phyloP scores from a whole-genome alignment of 768 basidiomycete genomes.

The Mycena epipterygia region DNA sequence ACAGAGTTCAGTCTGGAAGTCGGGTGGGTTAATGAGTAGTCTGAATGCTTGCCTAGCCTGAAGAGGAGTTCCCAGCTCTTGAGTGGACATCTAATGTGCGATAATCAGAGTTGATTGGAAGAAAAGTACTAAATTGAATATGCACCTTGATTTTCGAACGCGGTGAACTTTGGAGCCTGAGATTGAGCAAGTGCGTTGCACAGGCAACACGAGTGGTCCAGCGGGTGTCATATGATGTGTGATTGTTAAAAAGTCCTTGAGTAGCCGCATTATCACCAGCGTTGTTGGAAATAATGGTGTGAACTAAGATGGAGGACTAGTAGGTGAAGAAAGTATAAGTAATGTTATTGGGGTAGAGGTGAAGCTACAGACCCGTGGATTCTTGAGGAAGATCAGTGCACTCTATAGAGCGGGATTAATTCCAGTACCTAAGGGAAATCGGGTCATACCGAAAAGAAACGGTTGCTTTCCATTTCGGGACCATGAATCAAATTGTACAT shows the following conservation, averaged over 20 bases:
- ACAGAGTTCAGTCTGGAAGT: conserved; percentile 23
- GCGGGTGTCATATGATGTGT: conserved; percentile 24
- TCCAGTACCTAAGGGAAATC: conserved; percentile 21
- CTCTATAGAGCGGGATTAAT: conserved; percentile 19
- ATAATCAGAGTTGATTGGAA: conserved; percentile 22
- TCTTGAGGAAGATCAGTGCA: conserved; percentile 23
- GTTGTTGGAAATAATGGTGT: conserved; percentile 21
- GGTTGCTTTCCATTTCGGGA: conserved; percentile 21
- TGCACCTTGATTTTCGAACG: conserved; percentile 19
- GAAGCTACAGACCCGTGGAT: conserved; percentile 19
- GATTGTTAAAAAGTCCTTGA: conserved; percentile 15
- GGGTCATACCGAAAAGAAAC: conserved; percentile 19
- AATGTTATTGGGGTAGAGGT: conserved; percentile 23
- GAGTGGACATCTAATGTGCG: conserved; percentile 23
- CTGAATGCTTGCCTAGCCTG: conserved; percentile 20
- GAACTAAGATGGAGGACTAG: conserved; percentile 16
- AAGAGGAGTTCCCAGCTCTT: conserved; percentile 21
- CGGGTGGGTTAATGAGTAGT: conserved; percentile 14
- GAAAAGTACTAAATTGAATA: conserved; percentile 25
- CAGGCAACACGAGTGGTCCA: conserved; percentile 18
- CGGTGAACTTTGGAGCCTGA: conserved; percentile 18
- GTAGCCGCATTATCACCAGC: conserved; percentile 18
- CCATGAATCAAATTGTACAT: conserved; percentile 21
- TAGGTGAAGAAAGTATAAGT: conserved; percentile 18
- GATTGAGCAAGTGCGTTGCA: conserved; percentile 20